These are phyloP conservation scores for Ustilago esculenta DNA, from an alignment of 1,284 basidiomycete genomes.

Conservation along the genomic window DNA sequence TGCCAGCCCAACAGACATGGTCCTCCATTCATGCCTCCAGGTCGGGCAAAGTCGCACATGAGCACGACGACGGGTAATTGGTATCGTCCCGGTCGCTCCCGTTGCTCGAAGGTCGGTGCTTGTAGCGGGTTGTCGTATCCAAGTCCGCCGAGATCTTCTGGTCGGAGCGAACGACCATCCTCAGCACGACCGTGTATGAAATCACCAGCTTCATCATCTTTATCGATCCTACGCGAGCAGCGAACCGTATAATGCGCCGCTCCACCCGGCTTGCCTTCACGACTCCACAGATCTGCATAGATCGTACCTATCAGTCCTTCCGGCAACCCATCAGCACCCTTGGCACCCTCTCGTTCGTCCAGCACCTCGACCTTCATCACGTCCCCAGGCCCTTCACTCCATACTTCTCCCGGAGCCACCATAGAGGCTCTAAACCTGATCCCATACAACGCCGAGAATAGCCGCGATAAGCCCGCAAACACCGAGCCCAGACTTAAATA, in stretches of 20 bases:
- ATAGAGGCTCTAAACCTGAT: conserved; percentile 57
- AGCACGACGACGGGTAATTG: conserved; percentile 92
- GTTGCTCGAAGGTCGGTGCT: conserved; percentile 69
- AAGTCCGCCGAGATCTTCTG: conserved; percentile 22
- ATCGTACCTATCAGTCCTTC: conserved; percentile 83
- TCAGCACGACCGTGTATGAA: conserved; percentile 69
- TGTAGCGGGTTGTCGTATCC: conserved; percentile 50
- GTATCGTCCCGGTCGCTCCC: conserved; percentile 69
- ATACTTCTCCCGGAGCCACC: conserved; percentile 78
- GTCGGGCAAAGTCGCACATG: conserved; percentile 84
- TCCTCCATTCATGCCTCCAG: conserved; percentile 74
- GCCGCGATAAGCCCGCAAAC: conserved; percentile 60
- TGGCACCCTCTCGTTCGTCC: conserved; percentile 78
- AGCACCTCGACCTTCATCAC: conserved; percentile 92
- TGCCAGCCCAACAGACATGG: conserved; percentile 87
- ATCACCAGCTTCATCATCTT: conserved; percentile 83
- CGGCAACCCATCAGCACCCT: conserved; percentile 9
- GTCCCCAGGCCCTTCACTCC: conserved; percentile 75
- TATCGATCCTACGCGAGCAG: conserved; percentile 88
- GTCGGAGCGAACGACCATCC: conserved; percentile 44
- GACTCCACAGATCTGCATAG: conserved; percentile 89
- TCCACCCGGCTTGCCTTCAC: conserved; percentile 85
- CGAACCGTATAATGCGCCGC: conserved; percentile 98
- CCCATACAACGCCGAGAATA: conserved; percentile 62
- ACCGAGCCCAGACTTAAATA: conserved; percentile 63